Percentiles rank a stretch among this genome's conserved stretches.
phyloP scores from a whole-genome alignment of 495 filamentous ascomycete genomes.

The Cairneyella variabilis region DNA sequence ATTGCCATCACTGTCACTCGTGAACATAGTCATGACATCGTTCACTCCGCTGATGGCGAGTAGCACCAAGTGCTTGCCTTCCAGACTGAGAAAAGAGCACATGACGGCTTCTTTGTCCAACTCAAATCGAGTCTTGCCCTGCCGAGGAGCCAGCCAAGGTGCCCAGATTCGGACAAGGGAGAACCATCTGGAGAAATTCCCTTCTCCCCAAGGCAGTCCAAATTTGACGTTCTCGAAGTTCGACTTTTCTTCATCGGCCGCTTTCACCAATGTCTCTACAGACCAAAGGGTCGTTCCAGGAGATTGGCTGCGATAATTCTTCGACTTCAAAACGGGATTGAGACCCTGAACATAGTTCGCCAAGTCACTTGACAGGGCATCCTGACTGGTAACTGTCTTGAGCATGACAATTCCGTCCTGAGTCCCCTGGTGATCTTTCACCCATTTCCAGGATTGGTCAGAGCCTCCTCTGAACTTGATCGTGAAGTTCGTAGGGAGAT shows the following conservation, averaged over 20 bases:
- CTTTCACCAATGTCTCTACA: conserved; percentile 50
- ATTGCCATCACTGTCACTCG: conserved; percentile 60
- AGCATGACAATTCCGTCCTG: conserved; percentile 63
- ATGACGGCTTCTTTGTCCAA: conserved; percentile 76
- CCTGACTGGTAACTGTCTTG: conserved; percentile 23
- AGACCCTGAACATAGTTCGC: conserved; percentile 56
- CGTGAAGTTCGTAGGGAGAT: conserved; percentile 60
- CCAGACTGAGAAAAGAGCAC: conserved; percentile 70
- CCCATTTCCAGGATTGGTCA: conserved; percentile 69
- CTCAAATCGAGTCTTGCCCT: conserved; percentile 63
- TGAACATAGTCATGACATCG: conserved; percentile 67
- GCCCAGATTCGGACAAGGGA: conserved; percentile 72
- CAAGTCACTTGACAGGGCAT: conserved; percentile 39
- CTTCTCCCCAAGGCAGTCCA: conserved; percentile 55
- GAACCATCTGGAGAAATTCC: conserved; percentile 58
- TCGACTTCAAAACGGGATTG: conserved; percentile 54
- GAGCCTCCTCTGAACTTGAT: conserved; percentile 61
- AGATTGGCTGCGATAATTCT: conserved; percentile 57
- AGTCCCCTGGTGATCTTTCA: conserved; percentile 54
- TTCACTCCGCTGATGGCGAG: conserved; percentile 75
- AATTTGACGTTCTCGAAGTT: conserved; percentile 52
- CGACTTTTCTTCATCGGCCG: conserved; percentile 52
- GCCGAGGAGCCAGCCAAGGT: conserved; percentile 85
- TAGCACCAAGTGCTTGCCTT: conserved; percentile 77
- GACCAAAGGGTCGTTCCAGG: conserved; percentile 71